A percentile compares a stretch with the other conserved stretches of the same genome.
phyloP scores from a whole-genome alignment of 768 basidiomycete genomes.

The Myochromella boudieri region DNA sequence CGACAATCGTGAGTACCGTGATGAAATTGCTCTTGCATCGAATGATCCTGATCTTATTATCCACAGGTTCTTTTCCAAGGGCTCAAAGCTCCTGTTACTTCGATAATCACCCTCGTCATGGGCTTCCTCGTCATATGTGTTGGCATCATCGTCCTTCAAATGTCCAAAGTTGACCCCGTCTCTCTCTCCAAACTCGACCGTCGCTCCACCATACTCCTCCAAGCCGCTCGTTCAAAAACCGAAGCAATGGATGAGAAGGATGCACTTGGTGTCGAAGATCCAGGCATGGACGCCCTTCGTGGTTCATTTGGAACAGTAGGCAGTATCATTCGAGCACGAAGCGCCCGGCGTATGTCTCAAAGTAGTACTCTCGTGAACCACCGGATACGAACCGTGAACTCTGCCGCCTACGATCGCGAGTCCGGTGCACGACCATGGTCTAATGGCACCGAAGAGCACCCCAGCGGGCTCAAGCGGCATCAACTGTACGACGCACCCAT shows the following conservation, averaged over 20 bases:
- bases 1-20: conserved; percentile 62
- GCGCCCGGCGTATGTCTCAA: conserved; percentile 51
- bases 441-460: conserved; percentile 17
- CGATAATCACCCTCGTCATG: conserved; percentile 90
- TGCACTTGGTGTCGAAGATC: conserved; percentile 71
- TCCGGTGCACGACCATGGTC: conserved; percentile 16
- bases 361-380: conserved; percentile 33
- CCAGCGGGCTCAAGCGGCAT: conserved; percentile 63
- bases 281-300: conserved; percentile 88
- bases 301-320: conserved; percentile 92
- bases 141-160: conserved; percentile 93
- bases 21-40: background rate
- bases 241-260: conserved; percentile 72
- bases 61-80: conserved; percentile 85
- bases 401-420: conserved; percentile 31
- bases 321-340: conserved; percentile 79
- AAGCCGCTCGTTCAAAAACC: conserved; percentile 75
- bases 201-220: conserved; percentile 84
- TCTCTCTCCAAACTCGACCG: conserved; percentile 81
- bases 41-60: background rate
- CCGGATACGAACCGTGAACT: conserved; percentile 35
- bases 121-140: conserved; percentile 90
- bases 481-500: conserved; percentile 90
- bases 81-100: conserved; percentile 68
- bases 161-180: conserved; percentile 91